Evolutionary conservation across 208 protist genomes (phyloP).

Genomic region (Balamuthia mandrillaris): DNA sequence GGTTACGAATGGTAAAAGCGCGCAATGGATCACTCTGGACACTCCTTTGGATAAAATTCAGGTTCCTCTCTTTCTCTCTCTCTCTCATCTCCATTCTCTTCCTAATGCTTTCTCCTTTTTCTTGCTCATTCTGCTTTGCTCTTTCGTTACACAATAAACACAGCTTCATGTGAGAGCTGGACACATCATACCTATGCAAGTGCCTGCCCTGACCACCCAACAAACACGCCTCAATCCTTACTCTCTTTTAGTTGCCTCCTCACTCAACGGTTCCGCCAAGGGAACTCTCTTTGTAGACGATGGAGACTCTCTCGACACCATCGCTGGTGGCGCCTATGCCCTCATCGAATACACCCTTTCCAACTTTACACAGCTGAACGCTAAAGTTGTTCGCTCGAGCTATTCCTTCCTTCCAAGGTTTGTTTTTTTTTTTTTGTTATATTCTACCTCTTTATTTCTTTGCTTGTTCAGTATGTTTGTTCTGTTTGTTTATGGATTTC

Average conservation of each 20-base stretch:
- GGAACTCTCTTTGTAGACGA: constrained; percentile 70
- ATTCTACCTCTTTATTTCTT: no score
- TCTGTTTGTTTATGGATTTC: no score
- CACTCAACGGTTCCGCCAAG: neutral
- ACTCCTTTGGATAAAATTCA: constrained; percentile 27
- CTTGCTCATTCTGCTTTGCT: neutral
- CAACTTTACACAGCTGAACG: no score
- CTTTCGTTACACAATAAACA: neutral
- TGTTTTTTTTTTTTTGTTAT: no score
- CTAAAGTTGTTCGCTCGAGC: no score
- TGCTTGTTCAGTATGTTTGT: no score
- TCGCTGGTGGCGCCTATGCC: no score
- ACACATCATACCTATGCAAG: constrained; percentile 18
- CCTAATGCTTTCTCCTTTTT: neutral
- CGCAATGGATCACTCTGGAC: neutral
- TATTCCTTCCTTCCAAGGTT: no score
- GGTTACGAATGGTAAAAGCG: neutral
- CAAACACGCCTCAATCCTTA: neutral
- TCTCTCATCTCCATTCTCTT: neutral
- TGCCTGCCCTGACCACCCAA: neutral
- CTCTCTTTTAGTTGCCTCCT: constrained; percentile 60
- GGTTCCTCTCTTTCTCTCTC: neutral
- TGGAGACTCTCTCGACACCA: constrained; percentile 15
- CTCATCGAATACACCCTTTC: no score
- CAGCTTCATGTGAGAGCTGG: constrained; percentile 26